Evolutionary conservation across 2,329 filamentous ascomycete genomes (phyloP), one percentile per base, ranked within the genome.

Genomic region (Aspergillus clavatus): DNA sequence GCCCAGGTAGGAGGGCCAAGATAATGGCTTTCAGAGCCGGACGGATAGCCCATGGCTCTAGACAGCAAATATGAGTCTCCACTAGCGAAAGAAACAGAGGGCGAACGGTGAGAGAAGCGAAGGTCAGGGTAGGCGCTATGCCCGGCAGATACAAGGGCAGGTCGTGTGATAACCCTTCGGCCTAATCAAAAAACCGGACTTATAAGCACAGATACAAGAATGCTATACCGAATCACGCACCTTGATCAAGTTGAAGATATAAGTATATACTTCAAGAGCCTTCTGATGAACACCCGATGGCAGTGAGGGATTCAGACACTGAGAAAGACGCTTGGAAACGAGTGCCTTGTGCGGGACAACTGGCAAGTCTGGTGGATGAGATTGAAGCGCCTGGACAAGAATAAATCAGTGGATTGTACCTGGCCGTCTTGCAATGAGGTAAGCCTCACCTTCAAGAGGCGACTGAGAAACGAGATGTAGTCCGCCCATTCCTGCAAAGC

Each of bases 221-320:
- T 10, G 5, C 10, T 21, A 22, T 38, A 28, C 12, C n/a, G 42
- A 10, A 6, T 11, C 41, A 40, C 74, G 55, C 70, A 80, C 83
- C 44, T 89, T 87, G 58, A 98, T 89, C 53, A 89, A 79, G 16
- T 83, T 81, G 63, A 98, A 98, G 53, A 97, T 83, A 62, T 89
- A 89, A 38, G 77, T 82, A 67, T 98, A 98, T 33, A 97, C 87
- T 68, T 98, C 93, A 45, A 98, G 79, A 1, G 93, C 83, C 67
- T 97, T 98, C 68, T 98, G 94, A 70, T 98, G 93, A 14, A 98
- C 94, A 22, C 93, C 93, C 0, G 93, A 96, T 11, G 93, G 93
- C 41, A 98, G 74, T 16, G 87, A 84, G 28, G 93, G 90, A 65
- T 96, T 95, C 55, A 98, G 77, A 64, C 93, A 98, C 77, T 98